Base-by-base conservation (phyloP, 2,329 filamentous ascomycete genomes). In the Penicillium sp. region DNA sequence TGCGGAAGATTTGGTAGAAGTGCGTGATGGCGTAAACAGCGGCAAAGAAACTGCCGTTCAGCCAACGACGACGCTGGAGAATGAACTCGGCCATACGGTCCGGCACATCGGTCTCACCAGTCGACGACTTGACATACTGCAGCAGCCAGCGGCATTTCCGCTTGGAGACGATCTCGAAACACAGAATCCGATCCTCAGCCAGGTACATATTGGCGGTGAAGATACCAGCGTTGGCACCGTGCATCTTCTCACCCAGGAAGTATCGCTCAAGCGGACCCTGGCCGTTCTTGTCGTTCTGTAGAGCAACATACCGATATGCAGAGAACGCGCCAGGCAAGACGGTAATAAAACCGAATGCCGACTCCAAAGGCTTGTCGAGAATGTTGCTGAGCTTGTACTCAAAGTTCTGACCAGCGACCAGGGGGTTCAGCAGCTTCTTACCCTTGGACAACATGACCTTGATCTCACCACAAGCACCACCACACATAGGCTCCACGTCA, bases 301-400 rank as follows among this genome's bases (percentile, higher is more conserved):
- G 75, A 3, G 93, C 93, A 8, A 95, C 79, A 67, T 88, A 98
- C 31, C 93, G 86, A 69, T 98, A 98, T 16, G 93, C 93, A n/a
- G 91, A 97, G 71, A 98, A 95, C 47, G 93, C 93, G 74, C 93
- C 93, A 0, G 93, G 93, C 64, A 98, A 77, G 62, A 98, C 93
- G 36, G 88, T 89, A 65, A 98, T 97, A 73, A 97, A 98, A 38
- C 93, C 93, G 68, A 98, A 98, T 0, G 91, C 88, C 3, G 91
- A 97, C 67, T 98, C 93, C 32, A 98, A 75, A 2, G 93, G 93
- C 73, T 98, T 98, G 69, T 98, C 93, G 36, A 98, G 79, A 64
- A 98, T 98, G 64, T 98, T 98, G 69, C 89, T 95, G 86, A 98
- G 95, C 78, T 98, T 98, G 79, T 98, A 98, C 74, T 98, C 93